Percentiles rank a stretch among this genome's conserved stretches.
phyloP scores from a whole-genome alignment of 164 flowering plant genomes.

The Pachysandra terminalis region DNA sequence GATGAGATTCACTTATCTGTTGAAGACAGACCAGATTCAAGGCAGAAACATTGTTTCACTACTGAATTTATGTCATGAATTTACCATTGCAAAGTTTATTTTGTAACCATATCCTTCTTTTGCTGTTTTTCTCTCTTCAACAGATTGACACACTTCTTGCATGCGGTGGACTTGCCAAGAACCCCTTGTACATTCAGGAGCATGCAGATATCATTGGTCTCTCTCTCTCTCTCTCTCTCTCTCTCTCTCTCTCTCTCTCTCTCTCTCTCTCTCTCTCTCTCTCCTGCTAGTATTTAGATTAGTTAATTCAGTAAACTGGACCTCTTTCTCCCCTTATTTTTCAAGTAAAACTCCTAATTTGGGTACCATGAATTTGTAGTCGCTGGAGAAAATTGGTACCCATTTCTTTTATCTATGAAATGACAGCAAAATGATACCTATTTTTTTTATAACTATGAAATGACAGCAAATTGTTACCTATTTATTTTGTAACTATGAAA shows the following conservation, averaged over 20 bases:
- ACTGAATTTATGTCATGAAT: not conserved
- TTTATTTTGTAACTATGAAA: no score
- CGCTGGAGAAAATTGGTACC: not conserved
- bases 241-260: constrained; percentile 27
- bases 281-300: not conserved
- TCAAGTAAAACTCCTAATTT: not conserved
- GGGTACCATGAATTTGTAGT: not conserved
- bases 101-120: not conserved
- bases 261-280: constrained; percentile 24
- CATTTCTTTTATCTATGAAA: not conserved
- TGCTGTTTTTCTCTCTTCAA: constrained; percentile 2
- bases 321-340: not conserved
- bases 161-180: constrained; percentile 94
- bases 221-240: constrained; percentile 29
- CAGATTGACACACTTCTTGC: constrained; percentile 92
- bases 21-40: no score
- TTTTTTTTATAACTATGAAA: no score
- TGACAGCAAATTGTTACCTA: no score
- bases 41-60: not conserved
- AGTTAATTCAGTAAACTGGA: not conserved
- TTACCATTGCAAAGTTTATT: not conserved
- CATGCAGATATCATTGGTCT: constrained; percentile 88
- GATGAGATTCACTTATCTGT: no score
- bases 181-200: constrained; percentile 70
- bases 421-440: no score